These are phyloP conservation scores for Trichoderma parareesei DNA, from an alignment of 495 filamentous ascomycete genomes.

Conservation along the genomic window DNA sequence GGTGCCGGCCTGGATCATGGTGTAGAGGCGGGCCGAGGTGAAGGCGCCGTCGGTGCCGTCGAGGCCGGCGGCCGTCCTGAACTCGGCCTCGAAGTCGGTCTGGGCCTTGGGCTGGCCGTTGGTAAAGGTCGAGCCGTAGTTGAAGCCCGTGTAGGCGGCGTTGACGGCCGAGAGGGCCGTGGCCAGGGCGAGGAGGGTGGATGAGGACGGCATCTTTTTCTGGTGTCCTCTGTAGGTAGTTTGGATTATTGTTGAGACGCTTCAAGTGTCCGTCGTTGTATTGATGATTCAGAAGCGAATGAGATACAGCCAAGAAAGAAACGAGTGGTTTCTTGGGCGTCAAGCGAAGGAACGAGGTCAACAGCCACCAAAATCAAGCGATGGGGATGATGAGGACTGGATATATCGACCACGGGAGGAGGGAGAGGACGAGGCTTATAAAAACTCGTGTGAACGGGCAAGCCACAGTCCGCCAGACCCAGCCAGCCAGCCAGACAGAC, in stretches of 20 bases:
- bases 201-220: constrained; percentile 24
- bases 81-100: constrained; percentile 61
- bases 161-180: constrained; percentile 21
- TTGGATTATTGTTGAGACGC: no score
- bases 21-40: constrained; percentile 56
- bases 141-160: constrained; percentile 62
- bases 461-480: not conserved
- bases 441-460: not conserved
- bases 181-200: constrained; percentile 25
- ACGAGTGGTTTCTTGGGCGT: not conserved
- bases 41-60: constrained; percentile 60
- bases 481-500: no score
- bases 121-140: constrained; percentile 60
- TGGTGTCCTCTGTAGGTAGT: not conserved
- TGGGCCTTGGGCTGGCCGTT: constrained; percentile 55
- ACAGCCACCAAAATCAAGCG: not conserved
- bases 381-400: not conserved
- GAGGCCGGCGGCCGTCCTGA: constrained; percentile 60
- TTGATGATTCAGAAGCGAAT: not conserved
- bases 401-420: not conserved
- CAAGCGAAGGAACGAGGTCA: not conserved
- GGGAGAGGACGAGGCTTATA: not conserved
- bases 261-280: not conserved
- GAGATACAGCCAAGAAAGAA: constrained; percentile 4
- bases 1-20: constrained; percentile 40